Evolutionary conservation across 192 early-diverging fungal genomes (phyloP).

Genomic region (Umbelopsis vinacea): DNA sequence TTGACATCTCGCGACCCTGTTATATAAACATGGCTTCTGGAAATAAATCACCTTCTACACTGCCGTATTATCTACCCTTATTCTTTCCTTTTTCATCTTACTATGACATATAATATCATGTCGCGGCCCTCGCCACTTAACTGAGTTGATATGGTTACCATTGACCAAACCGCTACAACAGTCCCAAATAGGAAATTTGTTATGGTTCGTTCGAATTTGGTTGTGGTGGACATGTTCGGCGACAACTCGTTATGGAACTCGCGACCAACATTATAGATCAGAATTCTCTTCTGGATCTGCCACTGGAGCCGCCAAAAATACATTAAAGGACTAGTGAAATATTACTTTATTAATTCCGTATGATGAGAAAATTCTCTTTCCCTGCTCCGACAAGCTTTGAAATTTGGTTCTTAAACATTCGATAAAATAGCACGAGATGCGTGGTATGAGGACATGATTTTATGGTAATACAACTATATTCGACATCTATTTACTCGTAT

Average conservation of each 20-base stretch:
- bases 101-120: background rate
- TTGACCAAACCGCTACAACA: constrained; percentile 2
- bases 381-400: background rate
- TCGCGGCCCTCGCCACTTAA: background rate
- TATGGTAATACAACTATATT: constrained; percentile 6
- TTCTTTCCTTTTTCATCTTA: background rate
- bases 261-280: background rate
- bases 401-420: background rate
- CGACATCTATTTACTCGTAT: constrained; percentile 24
- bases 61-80: background rate
- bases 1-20: background rate
- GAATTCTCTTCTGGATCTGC: background rate
- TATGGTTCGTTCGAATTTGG: constrained; percentile 21
- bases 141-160: constrained; percentile 20
- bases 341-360: background rate
- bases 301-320: background rate
- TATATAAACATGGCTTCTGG: too few species aligned
- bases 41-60: too few species aligned
- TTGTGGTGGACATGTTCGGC: background rate
- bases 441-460: background rate
- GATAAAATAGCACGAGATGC: background rate
- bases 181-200: constrained; percentile 20
- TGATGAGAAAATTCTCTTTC: background rate
- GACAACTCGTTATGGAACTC: constrained; percentile 5
- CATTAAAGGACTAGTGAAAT: background rate